Conservation (phyloP, 768 basidiomycete species). For the Lentinula guzmanii region DNA sequence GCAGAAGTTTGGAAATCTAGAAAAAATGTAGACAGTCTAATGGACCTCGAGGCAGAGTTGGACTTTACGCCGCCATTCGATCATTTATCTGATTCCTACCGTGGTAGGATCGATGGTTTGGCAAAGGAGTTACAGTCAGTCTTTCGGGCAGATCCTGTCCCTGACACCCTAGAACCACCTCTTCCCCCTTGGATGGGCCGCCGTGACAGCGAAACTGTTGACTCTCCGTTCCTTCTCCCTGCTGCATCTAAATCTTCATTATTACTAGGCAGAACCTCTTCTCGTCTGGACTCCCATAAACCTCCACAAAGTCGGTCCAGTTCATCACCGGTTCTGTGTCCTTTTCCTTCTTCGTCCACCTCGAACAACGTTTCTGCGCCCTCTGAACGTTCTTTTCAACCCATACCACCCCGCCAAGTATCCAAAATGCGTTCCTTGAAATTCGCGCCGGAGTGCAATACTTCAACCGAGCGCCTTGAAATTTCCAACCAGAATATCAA, state of each 20-base stretch:
- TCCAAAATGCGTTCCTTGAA: constrained; percentile 7
- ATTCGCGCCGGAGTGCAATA: constrained; percentile 5
- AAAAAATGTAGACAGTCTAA: background rate
- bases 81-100: background rate
- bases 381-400: background rate
- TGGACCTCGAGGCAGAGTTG: background rate
- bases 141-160: background rate
- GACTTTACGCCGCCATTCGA: constrained; percentile 2
- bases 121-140: background rate
- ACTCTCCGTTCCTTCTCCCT: background rate
- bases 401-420: background rate
- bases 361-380: background rate
- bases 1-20: background rate
- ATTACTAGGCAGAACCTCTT: background rate
- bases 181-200: background rate
- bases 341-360: background rate
- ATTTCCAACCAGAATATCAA: background rate
- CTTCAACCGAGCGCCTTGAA: constrained; percentile 3
- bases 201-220: background rate
- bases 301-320: background rate
- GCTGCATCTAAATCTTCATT: background rate
- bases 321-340: background rate
- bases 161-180: background rate
- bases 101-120: background rate
- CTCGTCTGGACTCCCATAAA: background rate